Base-by-base conservation (phyloP, 768 basidiomycete genomes). In the Epithele typhae region DNA sequence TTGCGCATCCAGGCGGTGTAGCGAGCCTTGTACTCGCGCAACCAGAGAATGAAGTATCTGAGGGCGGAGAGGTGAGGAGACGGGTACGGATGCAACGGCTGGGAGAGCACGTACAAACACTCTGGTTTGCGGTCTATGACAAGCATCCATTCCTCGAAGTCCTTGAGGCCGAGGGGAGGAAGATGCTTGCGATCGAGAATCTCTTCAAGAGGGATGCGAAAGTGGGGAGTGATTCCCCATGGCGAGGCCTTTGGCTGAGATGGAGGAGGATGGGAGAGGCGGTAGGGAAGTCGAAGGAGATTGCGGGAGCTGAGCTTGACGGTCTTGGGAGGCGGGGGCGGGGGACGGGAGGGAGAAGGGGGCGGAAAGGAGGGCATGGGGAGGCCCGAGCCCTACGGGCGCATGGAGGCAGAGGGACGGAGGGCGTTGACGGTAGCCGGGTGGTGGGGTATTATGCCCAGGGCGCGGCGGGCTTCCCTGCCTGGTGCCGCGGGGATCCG, bases 31-130 rank as follows among this genome's bases (percentile, higher is more conserved):
- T 90, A 90, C 54, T 89, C 87, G 51, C 78, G 78, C 24, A 89
- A 70, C 87, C 87, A 90, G 40, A 90, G 77, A n/a, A 77, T 75
- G 59, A 90, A 90, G 58, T 90, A 90, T 17, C 83, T 83, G 56
- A 5, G 51, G 22, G 49, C 14, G 50, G 37, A 49, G 51, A 57
- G n/a, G 7, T 17, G 35, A 36, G 50, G 3, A 23, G 30, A 35
- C 37, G 14, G 34, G 39, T 46, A n/a, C 19, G 35, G 23, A 42
- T 24, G 25, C 19, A 55, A 37, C 24, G 37, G 7, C 40, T 8
- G 17, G 19, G 46, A 15, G 21, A 15, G 10, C 5, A 67, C 78
- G 63, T 53, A 83, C 75, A 91, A 73, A 59, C 89, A 90, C 63
- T 90, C 87, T 19, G 84, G 79, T 38, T 74, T 74, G 45, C 74